Conservation (phyloP, 805 yeast species). For the Saccharomyces jurei region DNA sequence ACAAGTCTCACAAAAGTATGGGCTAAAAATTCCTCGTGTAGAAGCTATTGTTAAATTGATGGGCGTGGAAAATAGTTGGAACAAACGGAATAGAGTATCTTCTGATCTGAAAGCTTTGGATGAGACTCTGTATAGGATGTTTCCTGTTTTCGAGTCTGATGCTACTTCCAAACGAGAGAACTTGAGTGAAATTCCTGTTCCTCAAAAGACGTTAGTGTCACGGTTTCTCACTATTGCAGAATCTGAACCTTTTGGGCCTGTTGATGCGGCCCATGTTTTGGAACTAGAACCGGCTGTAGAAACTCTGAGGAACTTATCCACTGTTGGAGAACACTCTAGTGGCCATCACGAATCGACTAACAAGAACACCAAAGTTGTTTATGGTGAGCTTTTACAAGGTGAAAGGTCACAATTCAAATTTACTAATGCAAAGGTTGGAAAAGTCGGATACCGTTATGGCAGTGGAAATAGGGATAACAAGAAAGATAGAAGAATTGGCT, state of each 20-base stretch:
- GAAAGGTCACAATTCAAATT: constrained; percentile 70
- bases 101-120: constrained; percentile 55
- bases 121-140: constrained; percentile 61
- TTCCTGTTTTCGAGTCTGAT: constrained; percentile 58
- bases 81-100: constrained; percentile 41
- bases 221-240: constrained; percentile 86
- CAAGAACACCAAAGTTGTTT: constrained; percentile 31
- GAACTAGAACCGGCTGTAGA: constrained; percentile 82
- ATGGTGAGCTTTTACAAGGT: constrained; percentile 56
- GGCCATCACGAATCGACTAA: constrained; percentile 16
- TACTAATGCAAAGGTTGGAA: constrained; percentile 69
- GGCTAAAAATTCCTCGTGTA: constrained; percentile 74
- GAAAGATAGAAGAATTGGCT: constrained; percentile 71
- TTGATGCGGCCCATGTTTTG: constrained; percentile 83
- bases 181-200: constrained; percentile 89
- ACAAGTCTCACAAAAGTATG: constrained; percentile 68
- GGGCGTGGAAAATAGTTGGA: constrained; percentile 57
- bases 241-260: constrained; percentile 90
- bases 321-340: constrained; percentile 45
- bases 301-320: constrained; percentile 60
- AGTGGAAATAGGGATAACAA: constrained; percentile 80
- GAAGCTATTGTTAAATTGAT: constrained; percentile 77
- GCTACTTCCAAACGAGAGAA: constrained; percentile 44
- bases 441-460: constrained; percentile 89
- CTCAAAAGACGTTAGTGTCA: constrained; percentile 71